A percentile compares a stretch with the other conserved stretches of the same genome.
phyloP scores from a whole-genome alignment of 2,329 filamentous ascomycete genomes.

The Botrytis tulipae region DNA sequence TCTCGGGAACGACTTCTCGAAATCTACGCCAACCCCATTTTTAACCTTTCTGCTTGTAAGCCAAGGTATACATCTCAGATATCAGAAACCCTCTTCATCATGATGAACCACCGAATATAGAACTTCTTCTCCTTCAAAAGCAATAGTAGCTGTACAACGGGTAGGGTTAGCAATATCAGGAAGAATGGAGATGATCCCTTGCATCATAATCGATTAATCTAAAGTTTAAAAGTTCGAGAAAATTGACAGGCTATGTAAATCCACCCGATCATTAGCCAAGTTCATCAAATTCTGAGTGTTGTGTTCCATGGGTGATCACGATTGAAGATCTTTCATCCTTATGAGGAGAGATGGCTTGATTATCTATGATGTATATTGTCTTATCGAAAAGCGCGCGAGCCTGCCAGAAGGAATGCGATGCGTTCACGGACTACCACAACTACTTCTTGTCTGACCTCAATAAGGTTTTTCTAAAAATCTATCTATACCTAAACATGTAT shows the following conservation, averaged over 20 bases:
- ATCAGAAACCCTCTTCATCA: neutral
- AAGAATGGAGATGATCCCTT: neutral
- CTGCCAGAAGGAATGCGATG: neutral
- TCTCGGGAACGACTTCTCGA: neutral
- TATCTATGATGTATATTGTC: neutral
- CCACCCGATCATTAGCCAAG: conserved; percentile 3
- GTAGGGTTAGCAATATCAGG: neutral
- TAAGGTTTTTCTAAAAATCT: neutral
- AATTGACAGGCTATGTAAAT: neutral
- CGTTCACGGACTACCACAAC: neutral
- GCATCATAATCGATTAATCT: neutral
- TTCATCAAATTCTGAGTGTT: too few relatives aligned
- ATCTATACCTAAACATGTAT: neutral
- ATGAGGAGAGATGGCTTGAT: neutral
- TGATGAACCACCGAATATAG: neutral
- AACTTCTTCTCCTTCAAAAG: neutral
- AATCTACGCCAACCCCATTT: neutral
- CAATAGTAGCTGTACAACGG: neutral
- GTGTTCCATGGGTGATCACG: neutral
- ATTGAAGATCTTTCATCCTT: neutral
- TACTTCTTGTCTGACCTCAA: neutral
- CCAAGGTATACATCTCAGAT: conserved; percentile 7
- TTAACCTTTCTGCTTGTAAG: neutral
- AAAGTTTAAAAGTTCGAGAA: neutral
- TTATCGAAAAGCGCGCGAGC: neutral